phyloP scores from a whole-genome alignment of 768 basidiomycete species.

The Boletus edulis region DNA sequence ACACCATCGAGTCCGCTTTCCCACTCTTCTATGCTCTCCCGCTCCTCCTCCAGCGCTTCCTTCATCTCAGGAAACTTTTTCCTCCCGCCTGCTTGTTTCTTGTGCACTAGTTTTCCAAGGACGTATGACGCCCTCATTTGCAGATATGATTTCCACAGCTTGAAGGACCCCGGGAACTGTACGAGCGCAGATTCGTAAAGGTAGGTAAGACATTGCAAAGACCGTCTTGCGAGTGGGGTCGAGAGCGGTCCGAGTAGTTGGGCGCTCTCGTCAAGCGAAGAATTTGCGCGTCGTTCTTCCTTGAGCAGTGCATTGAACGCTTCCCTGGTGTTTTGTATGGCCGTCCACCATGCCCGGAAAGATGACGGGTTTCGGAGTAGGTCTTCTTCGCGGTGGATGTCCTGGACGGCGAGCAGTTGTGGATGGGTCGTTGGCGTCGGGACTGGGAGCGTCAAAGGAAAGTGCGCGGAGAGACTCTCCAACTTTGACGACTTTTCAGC shows the following conservation, averaged over 20 bases:
- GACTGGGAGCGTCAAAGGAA: slow-evolving; percentile 83
- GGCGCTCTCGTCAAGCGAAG: slow-evolving; percentile 49
- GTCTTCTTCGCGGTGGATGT: slow-evolving; percentile 91
- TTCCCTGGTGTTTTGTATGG: slow-evolving; percentile 75
- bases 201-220: slow-evolving; percentile 81
- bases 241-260: slow-evolving; percentile 78
- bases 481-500: slow-evolving; percentile 46
- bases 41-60: slow-evolving; percentile 84
- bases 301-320: slow-evolving; percentile 56
- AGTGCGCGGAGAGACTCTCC: slow-evolving; percentile 53
- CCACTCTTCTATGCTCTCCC: slow-evolving; percentile 81
- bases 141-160: slow-evolving; percentile 94
- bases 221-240: slow-evolving; percentile 65
- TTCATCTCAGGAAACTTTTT: slow-evolving; percentile 93
- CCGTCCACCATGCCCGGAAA: slow-evolving; percentile 91
- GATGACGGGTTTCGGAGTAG: slow-evolving; percentile 87
- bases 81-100: slow-evolving; percentile 79
- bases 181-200: slow-evolving; percentile 91
- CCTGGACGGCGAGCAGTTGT: slow-evolving; percentile 67
- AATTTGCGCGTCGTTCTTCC: slow-evolving; percentile 44
- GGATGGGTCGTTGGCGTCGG: slow-evolving; percentile 81
- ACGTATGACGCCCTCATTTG: slow-evolving; percentile 82
- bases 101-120: slow-evolving; percentile 67
- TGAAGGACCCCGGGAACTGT: slow-evolving; percentile 88
- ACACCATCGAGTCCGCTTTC: slow-evolving; percentile 81